These are phyloP conservation scores for Scheffersomyces titani DNA, from an alignment of 1,139 yeast species.

Conservation along the genomic window DNA sequence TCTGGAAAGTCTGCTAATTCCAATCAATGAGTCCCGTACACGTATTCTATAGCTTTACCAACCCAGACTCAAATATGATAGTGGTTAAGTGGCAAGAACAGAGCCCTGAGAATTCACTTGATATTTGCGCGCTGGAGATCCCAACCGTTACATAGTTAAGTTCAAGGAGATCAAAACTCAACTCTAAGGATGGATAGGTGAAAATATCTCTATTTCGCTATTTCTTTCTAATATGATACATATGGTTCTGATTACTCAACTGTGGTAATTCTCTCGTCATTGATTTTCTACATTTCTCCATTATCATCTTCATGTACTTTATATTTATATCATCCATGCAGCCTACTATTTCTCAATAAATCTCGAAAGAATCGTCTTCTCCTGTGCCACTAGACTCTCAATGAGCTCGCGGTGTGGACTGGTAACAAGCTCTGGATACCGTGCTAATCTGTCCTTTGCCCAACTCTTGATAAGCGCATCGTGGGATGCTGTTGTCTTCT, in stretches of 20 bases:
- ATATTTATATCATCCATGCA: background rate
- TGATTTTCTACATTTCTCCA: background rate
- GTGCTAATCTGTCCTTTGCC: slow-evolving; percentile 16
- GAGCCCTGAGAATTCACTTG: background rate
- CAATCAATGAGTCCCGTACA: background rate
- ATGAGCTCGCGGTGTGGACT: slow-evolving; percentile 11
- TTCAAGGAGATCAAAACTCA: background rate
- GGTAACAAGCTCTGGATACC: slow-evolving; percentile 9
- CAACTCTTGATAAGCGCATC: slow-evolving; percentile 14
- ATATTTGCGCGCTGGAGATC: background rate
- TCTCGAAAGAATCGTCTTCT: slow-evolving; percentile 14
- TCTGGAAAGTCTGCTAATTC: background rate
- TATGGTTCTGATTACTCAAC: background rate
- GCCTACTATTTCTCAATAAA: slow-evolving; percentile 5
- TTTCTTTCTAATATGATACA: background rate
- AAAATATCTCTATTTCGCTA: background rate
- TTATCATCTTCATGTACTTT: background rate
- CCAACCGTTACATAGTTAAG: background rate
- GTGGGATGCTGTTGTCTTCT: slow-evolving; percentile 5
- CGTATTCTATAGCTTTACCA: background rate
- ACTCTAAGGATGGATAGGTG: background rate
- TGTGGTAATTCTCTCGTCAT: background rate
- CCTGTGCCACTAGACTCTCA: slow-evolving; percentile 12
- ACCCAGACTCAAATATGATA: background rate
- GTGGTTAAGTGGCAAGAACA: background rate